Evolutionary conservation across 257 asterid genomes (phyloP).

Genomic region (Mitragyna speciosa): DNA sequence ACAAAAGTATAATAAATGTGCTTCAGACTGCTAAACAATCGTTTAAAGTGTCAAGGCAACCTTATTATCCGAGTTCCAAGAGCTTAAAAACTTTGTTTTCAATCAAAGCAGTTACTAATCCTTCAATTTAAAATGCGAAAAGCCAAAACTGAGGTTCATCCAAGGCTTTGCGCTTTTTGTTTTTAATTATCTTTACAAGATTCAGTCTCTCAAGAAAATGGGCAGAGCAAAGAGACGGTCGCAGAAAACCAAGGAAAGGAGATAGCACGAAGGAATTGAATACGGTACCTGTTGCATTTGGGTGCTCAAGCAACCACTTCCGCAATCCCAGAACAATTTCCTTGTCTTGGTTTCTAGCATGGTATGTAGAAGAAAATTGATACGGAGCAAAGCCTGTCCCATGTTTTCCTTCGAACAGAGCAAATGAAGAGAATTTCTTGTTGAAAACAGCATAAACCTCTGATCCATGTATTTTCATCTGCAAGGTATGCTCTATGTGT

Average conservation of each 20-base stretch:
- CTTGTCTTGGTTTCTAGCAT: constrained; percentile 55
- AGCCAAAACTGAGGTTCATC: neutral
- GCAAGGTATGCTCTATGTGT: constrained; percentile 6
- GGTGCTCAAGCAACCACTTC: constrained; percentile 46
- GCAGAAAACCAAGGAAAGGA: neutral
- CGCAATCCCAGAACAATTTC: constrained; percentile 39
- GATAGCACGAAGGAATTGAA: constrained; percentile 11
- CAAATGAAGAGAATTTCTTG: constrained; percentile 74
- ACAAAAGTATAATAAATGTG: neutral
- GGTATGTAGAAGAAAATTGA: constrained; percentile 53
- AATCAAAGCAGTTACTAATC: neutral
- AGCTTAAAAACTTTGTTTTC: neutral
- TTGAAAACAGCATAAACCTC: constrained; percentile 58
- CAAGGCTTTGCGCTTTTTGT: neutral
- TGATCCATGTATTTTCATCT: constrained; percentile 55
- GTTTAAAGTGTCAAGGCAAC: neutral
- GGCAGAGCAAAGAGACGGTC: neutral
- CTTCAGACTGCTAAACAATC: neutral
- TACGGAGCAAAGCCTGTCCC: constrained; percentile 48
- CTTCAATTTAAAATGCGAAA: no score
- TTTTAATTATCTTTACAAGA: neutral
- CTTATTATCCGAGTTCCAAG: neutral
- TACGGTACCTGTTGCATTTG: constrained; percentile 37
- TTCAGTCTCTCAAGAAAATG: neutral
- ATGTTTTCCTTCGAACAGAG: constrained; percentile 55